phyloP scores from a whole-genome alignment of 495 filamentous ascomycete species.

The Neurospora tetrasperma region DNA sequence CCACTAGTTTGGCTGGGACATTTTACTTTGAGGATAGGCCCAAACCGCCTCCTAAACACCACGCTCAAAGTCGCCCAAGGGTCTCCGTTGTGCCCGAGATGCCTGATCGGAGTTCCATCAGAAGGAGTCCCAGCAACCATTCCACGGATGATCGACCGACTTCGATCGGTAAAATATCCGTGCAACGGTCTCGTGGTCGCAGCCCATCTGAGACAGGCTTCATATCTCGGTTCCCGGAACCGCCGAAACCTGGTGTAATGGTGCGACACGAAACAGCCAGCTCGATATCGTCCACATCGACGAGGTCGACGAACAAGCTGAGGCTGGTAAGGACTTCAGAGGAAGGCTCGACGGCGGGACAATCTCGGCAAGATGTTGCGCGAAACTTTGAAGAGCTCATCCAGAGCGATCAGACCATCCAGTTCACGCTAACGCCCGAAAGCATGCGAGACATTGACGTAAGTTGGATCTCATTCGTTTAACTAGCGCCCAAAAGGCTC shows the following conservation, averaged over 20 bases:
- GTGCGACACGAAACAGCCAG: constrained; percentile 7
- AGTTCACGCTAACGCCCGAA: constrained; percentile 85
- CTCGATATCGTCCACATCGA: constrained; percentile 30
- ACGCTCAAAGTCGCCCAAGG: constrained; percentile 5
- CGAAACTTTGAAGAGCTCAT: constrained; percentile 76
- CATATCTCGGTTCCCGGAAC: constrained; percentile 8
- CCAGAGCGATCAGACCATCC: constrained; percentile 80
- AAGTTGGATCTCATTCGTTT: constrained; percentile 21
- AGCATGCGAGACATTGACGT: constrained; percentile 81
- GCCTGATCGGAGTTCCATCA: constrained; percentile 32
- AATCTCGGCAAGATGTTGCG: constrained; percentile 30
- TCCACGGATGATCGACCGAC: constrained; percentile 18
- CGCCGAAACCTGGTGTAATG: constrained; percentile 1
- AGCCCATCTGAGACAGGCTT: constrained; percentile 11
- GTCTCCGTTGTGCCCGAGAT: neutral
- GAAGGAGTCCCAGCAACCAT: constrained; percentile 14
- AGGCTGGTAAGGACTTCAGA: constrained; percentile 41
- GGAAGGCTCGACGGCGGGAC: constrained; percentile 28
- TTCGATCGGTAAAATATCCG: constrained; percentile 23
- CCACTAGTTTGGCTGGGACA: constrained; percentile 11
- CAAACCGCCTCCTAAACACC: constrained; percentile 12
- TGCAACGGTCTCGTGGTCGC: constrained; percentile 17
- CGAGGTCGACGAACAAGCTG: constrained; percentile 31
- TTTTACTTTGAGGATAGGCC: constrained; percentile 25
- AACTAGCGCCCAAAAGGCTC: neutral